Conservation (phyloP, 208 protist species). For the Entamoeba histolytica region DNA sequence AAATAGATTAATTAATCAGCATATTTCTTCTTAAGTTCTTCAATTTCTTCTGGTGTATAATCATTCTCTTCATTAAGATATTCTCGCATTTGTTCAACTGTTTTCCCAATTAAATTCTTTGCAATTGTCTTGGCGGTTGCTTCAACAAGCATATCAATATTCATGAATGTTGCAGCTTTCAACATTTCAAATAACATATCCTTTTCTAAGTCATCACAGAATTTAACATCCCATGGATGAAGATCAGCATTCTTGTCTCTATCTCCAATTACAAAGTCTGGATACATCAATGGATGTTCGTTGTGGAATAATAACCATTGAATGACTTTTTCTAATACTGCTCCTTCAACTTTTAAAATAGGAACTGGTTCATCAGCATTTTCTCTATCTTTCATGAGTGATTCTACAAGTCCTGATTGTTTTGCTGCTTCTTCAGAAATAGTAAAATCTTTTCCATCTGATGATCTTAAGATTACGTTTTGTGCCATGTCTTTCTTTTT, state of each 20-base stretch:
- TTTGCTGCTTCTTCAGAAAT: not conserved
- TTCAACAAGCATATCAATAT: not conserved
- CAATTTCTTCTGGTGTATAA: too few species aligned
- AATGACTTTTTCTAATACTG: not conserved
- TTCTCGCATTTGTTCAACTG: not conserved
- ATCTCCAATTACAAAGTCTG: not conserved
- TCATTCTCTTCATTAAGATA: too few species aligned
- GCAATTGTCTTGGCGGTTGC: not conserved
- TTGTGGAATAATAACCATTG: not conserved
- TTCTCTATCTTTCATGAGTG: not conserved
- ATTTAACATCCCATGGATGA: not conserved
- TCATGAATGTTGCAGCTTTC: not conserved
- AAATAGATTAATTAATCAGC: too few species aligned
- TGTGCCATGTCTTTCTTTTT: too few species aligned
- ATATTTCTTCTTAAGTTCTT: too few species aligned
- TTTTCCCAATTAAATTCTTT: not conserved
- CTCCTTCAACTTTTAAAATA: not conserved
- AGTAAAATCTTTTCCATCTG: not conserved
- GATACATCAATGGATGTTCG: not conserved
- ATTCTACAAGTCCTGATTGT: not conserved
- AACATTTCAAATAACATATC: not conserved
- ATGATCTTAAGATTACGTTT: not conserved
- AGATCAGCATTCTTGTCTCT: not conserved
- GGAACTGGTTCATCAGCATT: not conserved
- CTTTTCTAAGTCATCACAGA: not conserved